Percentiles rank a stretch among this genome's conserved stretches.
Evolutionary conservation across 169 alveolate species (phyloP).

Genomic region (Eimeria acervulina): DNA sequence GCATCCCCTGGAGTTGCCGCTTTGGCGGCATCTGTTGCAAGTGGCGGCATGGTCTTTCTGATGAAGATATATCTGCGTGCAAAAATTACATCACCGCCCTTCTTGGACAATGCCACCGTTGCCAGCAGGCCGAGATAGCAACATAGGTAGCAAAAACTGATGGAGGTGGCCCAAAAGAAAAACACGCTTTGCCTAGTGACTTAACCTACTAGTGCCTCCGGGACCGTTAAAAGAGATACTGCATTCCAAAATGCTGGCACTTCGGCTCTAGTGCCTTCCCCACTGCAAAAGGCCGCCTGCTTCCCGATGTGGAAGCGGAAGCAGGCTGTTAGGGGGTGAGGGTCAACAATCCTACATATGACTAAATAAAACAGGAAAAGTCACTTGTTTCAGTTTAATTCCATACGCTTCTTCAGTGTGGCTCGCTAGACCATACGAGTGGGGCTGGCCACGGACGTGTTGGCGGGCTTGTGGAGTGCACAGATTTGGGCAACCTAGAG

Average conservation of each 20-base stretch:
- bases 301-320: neutral
- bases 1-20: slow-evolving; percentile 67
- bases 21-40: slow-evolving; percentile 18
- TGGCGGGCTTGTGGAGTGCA: slow-evolving; percentile 21
- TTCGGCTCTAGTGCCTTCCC: slow-evolving; percentile 22
- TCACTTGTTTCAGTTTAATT: neutral
- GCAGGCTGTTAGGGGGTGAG: neutral
- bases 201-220: neutral
- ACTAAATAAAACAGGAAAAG: neutral
- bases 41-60: slow-evolving; percentile 48
- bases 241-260: neutral
- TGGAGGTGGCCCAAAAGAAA: neutral
- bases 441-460: slow-evolving; percentile 64
- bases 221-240: neutral
- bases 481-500: neutral
- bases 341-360: neutral
- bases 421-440: neutral
- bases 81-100: neutral
- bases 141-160: neutral
- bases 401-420: neutral
- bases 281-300: neutral
- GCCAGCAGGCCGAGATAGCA: neutral
- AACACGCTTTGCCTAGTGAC: neutral
- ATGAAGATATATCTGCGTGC: neutral
- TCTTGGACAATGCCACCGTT: neutral